phyloP scores from a whole-genome alignment of 257 asterid genomes.

The Capsicum pubescens region DNA sequence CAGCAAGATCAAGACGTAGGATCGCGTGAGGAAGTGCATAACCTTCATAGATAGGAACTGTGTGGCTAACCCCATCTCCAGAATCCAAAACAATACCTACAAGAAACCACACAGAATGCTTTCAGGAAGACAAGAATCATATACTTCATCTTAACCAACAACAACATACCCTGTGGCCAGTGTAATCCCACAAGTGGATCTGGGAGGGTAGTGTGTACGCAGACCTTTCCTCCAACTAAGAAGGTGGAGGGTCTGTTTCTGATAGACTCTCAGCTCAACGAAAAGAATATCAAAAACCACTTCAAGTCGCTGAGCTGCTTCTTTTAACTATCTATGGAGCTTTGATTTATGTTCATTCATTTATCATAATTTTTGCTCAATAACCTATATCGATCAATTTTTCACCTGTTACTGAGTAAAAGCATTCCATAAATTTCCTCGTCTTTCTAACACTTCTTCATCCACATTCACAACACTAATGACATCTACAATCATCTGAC shows the following conservation, averaged over 20 bases:
- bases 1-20: constrained; percentile 28
- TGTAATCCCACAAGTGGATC: background rate
- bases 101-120: constrained; percentile 22
- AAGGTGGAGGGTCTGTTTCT: no score
- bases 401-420: constrained; percentile 5
- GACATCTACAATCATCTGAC: background rate
- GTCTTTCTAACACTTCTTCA: background rate
- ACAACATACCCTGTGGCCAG: no score
- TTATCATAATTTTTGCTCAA: background rate
- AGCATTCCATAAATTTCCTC: background rate
- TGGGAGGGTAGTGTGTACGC: background rate
- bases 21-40: constrained; percentile 22
- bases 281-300: constrained; percentile 3
- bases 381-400: background rate
- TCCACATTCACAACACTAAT: no score
- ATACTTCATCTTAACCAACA: background rate
- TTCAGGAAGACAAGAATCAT: background rate
- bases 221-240: background rate
- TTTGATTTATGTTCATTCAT: constrained; percentile 16
- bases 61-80: constrained; percentile 25
- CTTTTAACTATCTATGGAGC: background rate
- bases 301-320: background rate
- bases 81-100: constrained; percentile 38
- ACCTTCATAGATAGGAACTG: constrained; percentile 28
- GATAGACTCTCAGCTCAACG: background rate